Evolutionary conservation across 2,329 filamentous ascomycete species (phyloP).

Genomic region (Aureobasidium sp.): DNA sequence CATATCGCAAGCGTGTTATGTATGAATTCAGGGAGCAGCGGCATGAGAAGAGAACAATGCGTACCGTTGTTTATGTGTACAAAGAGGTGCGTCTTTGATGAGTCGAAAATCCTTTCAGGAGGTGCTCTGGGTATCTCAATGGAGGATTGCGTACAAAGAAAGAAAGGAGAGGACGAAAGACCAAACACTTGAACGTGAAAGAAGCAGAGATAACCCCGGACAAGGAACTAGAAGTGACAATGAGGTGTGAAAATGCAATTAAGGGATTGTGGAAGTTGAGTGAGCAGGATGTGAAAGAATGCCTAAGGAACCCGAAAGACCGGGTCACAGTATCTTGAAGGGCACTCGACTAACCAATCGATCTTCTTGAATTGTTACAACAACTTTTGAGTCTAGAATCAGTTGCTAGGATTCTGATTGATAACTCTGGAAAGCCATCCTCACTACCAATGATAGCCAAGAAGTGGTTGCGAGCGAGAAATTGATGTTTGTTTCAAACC

Average conservation of each 20-base stretch:
- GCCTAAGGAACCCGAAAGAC: not conserved
- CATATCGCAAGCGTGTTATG: not conserved
- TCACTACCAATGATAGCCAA: too few species aligned
- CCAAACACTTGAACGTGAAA: not conserved
- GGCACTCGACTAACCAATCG: too few species aligned
- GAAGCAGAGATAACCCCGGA: not conserved
- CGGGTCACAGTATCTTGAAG: too few species aligned
- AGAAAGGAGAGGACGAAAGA: not conserved
- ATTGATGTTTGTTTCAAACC: too few species aligned
- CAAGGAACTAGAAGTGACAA: not conserved
- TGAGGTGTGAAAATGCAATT: not conserved
- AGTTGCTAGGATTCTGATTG: too few species aligned
- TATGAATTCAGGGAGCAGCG: not conserved
- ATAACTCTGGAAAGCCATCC: too few species aligned
- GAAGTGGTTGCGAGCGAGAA: too few species aligned
- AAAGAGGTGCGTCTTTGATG: not conserved
- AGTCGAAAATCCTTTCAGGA: not conserved
- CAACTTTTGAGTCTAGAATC: too few species aligned
- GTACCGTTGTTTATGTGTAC: not conserved
- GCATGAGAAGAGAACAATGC: not conserved
- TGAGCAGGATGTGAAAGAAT: not conserved
- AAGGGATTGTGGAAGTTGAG: not conserved
- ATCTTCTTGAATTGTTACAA: too few species aligned
- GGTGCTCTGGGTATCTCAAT: too few species aligned
- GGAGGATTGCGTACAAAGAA: not conserved